Evolutionary conservation across 2,329 filamentous ascomycete species (phyloP), one percentile per base, ranked within the genome.

Genomic region (Cladorrhinum sp.): DNA sequence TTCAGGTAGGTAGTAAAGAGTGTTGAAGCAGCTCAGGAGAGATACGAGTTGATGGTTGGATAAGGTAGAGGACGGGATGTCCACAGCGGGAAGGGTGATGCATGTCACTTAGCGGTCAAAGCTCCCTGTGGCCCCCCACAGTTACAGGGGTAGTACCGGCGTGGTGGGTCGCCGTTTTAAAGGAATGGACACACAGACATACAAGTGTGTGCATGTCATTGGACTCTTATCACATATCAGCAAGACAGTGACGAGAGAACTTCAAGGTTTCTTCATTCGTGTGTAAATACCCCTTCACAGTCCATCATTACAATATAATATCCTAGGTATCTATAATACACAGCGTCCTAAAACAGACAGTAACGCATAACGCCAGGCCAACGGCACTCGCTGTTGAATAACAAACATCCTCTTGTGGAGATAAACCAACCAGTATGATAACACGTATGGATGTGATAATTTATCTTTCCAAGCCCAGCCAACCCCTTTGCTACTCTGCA

Each of bases 141-240:
- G 10, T 21, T 33, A 46, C 54, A 57, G 54, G 54, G 54, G 23
- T 33, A 3, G 42, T 18, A 49, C 54, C 54, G n/a, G n/a, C 26
- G 16, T 49, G 23, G 36, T 49, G 54, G 54, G 54, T 56, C 54
- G 26, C 54, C 54, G 33, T 56, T 56, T 56, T 48, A 21, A 50
- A 28, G n/a, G n/a, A n/a, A n/a, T n/a, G n/a, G n/a, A n/a, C n/a
- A n/a, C n/a, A n/a, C n/a, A n/a, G n/a, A n/a, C n/a, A n/a, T n/a
- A n/a, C n/a, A n/a, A n/a, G n/a, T n/a, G n/a, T n/a, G n/a, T n/a
- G n/a, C n/a, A n/a, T n/a, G n/a, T n/a, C n/a, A n/a, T n/a, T n/a
- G n/a, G n/a, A n/a, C n/a, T n/a, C n/a, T n/a, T n/a, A n/a, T n/a
- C n/a, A n/a, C n/a, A n/a, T n/a, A n/a, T n/a, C n/a, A n/a, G n/a